phyloP scores from a whole-genome alignment of 1,284 basidiomycete species.

The Rhodotorula sp. region DNA sequence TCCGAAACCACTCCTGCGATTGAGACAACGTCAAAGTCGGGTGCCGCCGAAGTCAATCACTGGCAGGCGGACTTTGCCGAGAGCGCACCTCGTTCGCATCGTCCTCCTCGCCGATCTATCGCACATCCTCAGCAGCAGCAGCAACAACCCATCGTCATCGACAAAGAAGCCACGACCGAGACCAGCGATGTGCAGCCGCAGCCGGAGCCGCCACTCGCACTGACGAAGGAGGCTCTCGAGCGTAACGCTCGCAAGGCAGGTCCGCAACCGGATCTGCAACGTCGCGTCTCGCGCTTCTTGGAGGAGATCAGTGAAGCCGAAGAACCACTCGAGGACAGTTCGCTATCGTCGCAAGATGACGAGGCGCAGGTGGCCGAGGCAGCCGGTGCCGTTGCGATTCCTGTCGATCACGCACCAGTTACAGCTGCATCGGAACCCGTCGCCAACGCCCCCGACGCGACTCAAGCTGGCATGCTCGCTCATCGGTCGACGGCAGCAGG shows the following conservation, averaged over 20 bases:
- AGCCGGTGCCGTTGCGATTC: no score
- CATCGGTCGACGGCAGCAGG: not conserved
- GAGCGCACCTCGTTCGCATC: not conserved
- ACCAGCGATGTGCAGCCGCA: no score
- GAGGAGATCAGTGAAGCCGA: not conserved
- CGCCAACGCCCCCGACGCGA: not conserved
- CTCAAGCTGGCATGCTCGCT: not conserved
- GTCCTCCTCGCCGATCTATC: no score
- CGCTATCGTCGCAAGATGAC: not conserved
- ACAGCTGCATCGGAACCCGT: not conserved
- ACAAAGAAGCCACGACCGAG: no score
- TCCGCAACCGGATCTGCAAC: not conserved
- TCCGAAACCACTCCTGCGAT: not conserved
- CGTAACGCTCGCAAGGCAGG: not conserved
- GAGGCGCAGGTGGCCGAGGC: no score
- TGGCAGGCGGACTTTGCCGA: not conserved
- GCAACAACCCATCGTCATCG: no score
- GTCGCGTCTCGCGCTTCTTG: constrained; percentile 1
- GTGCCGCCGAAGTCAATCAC: not conserved
- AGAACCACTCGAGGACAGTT: not conserved
- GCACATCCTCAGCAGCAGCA: no score
- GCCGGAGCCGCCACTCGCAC: not conserved
- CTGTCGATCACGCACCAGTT: not conserved
- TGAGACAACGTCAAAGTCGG: not conserved
- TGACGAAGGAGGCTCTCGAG: constrained; percentile 9